Evolutionary conservation across 2,329 filamentous ascomycete genomes (phyloP).

Genomic region (Lecanicillium sp.): DNA sequence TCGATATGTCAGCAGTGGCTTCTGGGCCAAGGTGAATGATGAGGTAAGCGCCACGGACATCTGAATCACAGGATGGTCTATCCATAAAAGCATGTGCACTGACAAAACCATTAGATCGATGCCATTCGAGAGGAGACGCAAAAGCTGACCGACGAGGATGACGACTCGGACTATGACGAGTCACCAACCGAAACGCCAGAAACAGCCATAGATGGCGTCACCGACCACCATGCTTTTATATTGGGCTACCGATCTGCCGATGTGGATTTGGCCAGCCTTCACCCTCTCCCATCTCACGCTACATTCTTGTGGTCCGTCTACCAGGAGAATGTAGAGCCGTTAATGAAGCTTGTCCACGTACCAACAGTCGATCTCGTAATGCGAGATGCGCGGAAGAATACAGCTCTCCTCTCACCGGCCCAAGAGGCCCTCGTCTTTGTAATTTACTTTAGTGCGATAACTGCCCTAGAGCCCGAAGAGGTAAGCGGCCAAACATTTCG

Average conservation of each 20-base stretch:
- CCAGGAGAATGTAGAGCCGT: slow-evolving; percentile 65
- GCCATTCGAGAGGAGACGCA: slow-evolving; percentile 42
- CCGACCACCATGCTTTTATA: slow-evolving; percentile 64
- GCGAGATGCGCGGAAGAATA: slow-evolving; percentile 50
- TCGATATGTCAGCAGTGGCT: slow-evolving; percentile 68
- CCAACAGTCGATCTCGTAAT: slow-evolving; percentile 57
- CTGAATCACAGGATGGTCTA: too few species aligned
- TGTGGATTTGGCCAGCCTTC: slow-evolving; percentile 56
- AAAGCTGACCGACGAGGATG: slow-evolving; percentile 33
- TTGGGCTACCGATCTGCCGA: slow-evolving; percentile 66
- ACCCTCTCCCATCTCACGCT: slow-evolving; percentile 59
- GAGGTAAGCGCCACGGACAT: slow-evolving; percentile 58
- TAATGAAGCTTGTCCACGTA: slow-evolving; percentile 64
- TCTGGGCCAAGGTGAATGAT: slow-evolving; percentile 69
- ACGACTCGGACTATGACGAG: slow-evolving; percentile 55
- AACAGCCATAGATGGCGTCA: slow-evolving; percentile 19
- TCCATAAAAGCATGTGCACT: not conserved
- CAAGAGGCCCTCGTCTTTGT: slow-evolving; percentile 58
- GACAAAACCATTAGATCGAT: slow-evolving; percentile 19
- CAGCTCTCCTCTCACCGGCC: slow-evolving; percentile 47
- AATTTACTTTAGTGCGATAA: slow-evolving; percentile 51
- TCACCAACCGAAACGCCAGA: slow-evolving; percentile 37
- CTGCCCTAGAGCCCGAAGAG: slow-evolving; percentile 53
- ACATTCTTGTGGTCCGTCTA: slow-evolving; percentile 63
- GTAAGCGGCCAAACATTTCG: too few species aligned